Evolutionary conservation across 768 basidiomycete species (phyloP).

Genomic region (Ramaria sp.): DNA sequence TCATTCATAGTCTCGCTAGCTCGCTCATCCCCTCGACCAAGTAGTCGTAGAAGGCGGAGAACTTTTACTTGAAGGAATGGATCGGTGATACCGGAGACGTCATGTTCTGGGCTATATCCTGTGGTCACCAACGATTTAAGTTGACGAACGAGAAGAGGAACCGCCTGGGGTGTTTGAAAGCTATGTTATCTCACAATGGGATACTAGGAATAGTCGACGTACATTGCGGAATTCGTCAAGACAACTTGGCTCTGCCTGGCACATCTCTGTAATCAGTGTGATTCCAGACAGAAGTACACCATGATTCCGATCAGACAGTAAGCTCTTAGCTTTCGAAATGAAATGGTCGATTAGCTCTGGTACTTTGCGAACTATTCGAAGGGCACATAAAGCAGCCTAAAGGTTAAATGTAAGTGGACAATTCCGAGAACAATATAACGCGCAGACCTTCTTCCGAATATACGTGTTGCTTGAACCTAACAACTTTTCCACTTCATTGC

Average conservation of each 20-base stretch:
- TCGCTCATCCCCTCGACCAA: conserved; percentile 74
- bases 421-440: conserved; percentile 1
- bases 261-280: conserved; percentile 93
- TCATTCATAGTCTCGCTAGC: conserved; percentile 98
- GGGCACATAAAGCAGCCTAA: conserved; percentile 89
- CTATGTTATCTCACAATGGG: neutral
- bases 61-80: conserved; percentile 93
- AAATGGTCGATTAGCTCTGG: conserved; percentile 95
- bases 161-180: conserved; percentile 43
- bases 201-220: conserved; percentile 17
- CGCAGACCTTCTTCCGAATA: conserved; percentile 89
- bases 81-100: conserved; percentile 98
- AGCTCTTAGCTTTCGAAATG: conserved; percentile 72
- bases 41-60: conserved; percentile 75
- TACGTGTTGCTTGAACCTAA: conserved; percentile 97
- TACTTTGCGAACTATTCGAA: conserved; percentile 90
- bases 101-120: conserved; percentile 96
- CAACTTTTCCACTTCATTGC: conserved; percentile 95
- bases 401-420: conserved; percentile 1
- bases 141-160: conserved; percentile 87
- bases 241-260: conserved; percentile 59
- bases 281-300: conserved; percentile 92
- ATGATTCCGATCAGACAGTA: conserved; percentile 93
- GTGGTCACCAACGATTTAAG: conserved; percentile 92
- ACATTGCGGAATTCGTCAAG: conserved; percentile 88